Evolutionary conservation across 352 stramenopile genomes (phyloP).

Genomic region (Phytophthora pistaciae): DNA sequence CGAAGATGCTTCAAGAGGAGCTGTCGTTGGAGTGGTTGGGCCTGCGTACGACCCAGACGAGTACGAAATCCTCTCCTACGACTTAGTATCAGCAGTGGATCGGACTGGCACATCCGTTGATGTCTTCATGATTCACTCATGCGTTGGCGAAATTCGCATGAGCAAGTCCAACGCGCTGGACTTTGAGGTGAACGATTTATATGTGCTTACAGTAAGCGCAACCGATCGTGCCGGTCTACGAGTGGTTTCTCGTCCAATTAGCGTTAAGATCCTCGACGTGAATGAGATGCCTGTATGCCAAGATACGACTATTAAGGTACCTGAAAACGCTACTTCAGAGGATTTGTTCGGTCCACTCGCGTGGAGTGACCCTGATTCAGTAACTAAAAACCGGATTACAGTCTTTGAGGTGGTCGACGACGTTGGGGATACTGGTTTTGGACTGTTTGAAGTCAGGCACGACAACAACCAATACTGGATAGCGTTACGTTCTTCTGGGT

Average conservation of each 20-base stretch:
- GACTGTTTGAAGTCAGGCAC: constrained; percentile 20
- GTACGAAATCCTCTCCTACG: constrained; percentile 56
- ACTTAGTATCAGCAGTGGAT: constrained; percentile 41
- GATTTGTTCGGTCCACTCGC: constrained; percentile 34
- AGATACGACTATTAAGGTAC: constrained; percentile 15
- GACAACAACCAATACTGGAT: constrained; percentile 23
- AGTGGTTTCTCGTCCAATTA: constrained; percentile 18
- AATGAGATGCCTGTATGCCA: constrained; percentile 30
- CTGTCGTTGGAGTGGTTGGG: constrained; percentile 40
- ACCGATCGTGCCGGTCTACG: constrained; percentile 54
- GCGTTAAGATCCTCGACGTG: constrained; percentile 21
- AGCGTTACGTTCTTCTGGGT: constrained; percentile 8
- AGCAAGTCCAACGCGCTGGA: constrained; percentile 38
- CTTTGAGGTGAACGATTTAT: constrained; percentile 44
- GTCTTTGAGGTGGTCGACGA: constrained; percentile 51
- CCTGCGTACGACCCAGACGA: constrained; percentile 56
- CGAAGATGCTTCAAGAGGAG: constrained; percentile 48
- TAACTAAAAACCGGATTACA: constrained; percentile 50
- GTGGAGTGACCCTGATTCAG: constrained; percentile 54
- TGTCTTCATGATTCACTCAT: constrained; percentile 64
- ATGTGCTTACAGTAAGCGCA: constrained; percentile 46
- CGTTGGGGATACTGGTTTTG: constrained; percentile 13
- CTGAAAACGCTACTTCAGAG: constrained; percentile 41
- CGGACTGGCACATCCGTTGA: constrained; percentile 42
- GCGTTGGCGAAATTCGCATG: constrained; percentile 59